These are phyloP conservation scores for Paraphoma chrysanthemicola DNA, from an alignment of 2,329 filamentous ascomycete species.

Conservation along the genomic window DNA sequence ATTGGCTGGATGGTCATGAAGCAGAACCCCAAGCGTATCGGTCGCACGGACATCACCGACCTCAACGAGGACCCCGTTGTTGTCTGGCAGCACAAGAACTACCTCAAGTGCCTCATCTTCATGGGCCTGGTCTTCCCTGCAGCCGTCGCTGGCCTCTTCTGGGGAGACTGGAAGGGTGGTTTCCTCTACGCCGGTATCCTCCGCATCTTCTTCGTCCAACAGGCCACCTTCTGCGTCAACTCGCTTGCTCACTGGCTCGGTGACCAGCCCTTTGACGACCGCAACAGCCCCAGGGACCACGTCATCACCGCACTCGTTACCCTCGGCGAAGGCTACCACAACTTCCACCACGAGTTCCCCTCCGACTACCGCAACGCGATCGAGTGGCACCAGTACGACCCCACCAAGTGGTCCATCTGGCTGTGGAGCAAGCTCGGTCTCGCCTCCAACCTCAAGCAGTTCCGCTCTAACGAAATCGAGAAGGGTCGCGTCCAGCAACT, in stretches of 20 bases:
- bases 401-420: slow-evolving; percentile 55
- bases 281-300: slow-evolving; percentile 53
- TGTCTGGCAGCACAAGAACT: slow-evolving; percentile 59
- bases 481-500: slow-evolving; percentile 54
- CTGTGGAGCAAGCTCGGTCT: slow-evolving; percentile 52
- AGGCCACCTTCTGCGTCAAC: slow-evolving; percentile 63
- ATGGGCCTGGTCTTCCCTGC: slow-evolving; percentile 58
- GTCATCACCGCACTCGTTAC: slow-evolving; percentile 52
- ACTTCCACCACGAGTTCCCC: slow-evolving; percentile 55
- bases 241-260: slow-evolving; percentile 62
- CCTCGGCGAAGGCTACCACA: slow-evolving; percentile 55
- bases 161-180: slow-evolving; percentile 59
- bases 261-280: slow-evolving; percentile 54
- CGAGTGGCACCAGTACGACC: slow-evolving; percentile 52
- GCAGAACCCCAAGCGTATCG: slow-evolving; percentile 61
- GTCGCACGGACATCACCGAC: slow-evolving; percentile 60
- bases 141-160: slow-evolving; percentile 56
- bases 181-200: slow-evolving; percentile 61
- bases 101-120: slow-evolving; percentile 56
- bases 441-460: slow-evolving; percentile 53
- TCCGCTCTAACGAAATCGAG: slow-evolving; percentile 54
- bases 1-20: slow-evolving; percentile 63
- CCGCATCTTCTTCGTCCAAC: slow-evolving; percentile 61
- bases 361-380: slow-evolving; percentile 55
- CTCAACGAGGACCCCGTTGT: slow-evolving; percentile 60